Evolutionary conservation across 192 early-diverging fungal genomes (phyloP).

Genomic region (Chytriomyces sp.): DNA sequence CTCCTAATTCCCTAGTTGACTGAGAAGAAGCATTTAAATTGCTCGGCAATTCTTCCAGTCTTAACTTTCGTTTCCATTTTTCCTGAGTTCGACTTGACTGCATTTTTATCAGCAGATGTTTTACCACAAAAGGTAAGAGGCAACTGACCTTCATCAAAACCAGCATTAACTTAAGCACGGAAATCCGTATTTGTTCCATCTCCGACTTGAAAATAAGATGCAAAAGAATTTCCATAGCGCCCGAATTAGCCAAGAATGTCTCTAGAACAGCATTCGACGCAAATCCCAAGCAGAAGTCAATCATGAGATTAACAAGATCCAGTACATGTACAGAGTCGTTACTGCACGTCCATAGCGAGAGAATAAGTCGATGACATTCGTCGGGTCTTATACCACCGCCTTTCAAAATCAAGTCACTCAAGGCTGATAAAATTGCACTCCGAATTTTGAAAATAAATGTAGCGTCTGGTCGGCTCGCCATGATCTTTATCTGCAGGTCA

Average conservation of each 20-base stretch:
- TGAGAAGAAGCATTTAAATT: slow-evolving; percentile 3
- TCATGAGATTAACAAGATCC: slow-evolving; percentile 16
- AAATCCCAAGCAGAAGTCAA: slow-evolving; percentile 8
- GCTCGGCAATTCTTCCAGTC: slow-evolving; percentile 35
- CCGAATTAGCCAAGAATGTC: slow-evolving; percentile 4
- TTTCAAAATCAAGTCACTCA: background rate
- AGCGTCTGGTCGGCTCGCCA: slow-evolving; percentile 4
- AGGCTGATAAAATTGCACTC: background rate
- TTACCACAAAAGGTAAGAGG: background rate
- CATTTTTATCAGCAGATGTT: background rate
- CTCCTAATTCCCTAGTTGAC: background rate
- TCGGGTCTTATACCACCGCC: slow-evolving; percentile 21
- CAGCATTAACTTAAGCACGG: slow-evolving; percentile 17
- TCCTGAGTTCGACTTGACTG: slow-evolving; percentile 33
- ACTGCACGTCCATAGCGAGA: slow-evolving; percentile 14
- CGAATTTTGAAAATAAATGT: slow-evolving; percentile 1
- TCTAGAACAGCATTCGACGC: slow-evolving; percentile 23
- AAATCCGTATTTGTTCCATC: slow-evolving; percentile 1
- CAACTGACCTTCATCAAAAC: slow-evolving; percentile 24
- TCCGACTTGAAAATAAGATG: slow-evolving; percentile 6
- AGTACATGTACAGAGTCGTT: slow-evolving; percentile 19
- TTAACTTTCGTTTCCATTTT: slow-evolving; percentile 39
- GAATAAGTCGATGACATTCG: slow-evolving; percentile 8
- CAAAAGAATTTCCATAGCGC: slow-evolving; percentile 11
- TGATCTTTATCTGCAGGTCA: slow-evolving; percentile 19